Evolutionary conservation across 495 filamentous ascomycete genomes (phyloP).

Genomic region (Paragyromitra xinjiangensis): DNA sequence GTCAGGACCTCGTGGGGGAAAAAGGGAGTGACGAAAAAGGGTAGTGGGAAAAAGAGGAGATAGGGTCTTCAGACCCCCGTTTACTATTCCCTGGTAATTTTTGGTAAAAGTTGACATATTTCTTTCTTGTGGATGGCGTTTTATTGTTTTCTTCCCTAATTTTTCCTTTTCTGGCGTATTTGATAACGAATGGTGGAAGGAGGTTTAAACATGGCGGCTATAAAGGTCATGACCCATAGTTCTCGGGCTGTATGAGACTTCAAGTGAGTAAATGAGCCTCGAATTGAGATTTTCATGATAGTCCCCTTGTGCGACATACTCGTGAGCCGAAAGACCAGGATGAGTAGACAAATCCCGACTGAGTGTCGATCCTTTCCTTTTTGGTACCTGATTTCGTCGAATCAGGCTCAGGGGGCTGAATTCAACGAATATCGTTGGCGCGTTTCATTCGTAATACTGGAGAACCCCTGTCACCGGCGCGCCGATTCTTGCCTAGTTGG

Average conservation of each 20-base stretch:
- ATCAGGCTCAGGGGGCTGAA: not conserved
- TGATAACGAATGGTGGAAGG: not conserved
- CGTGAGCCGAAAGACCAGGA: not conserved
- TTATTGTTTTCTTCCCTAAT: constrained; percentile 10
- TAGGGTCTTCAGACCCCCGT: not conserved
- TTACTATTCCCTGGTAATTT: not conserved
- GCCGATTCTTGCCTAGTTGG: constrained; percentile 8
- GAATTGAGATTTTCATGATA: not conserved
- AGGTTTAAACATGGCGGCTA: not conserved
- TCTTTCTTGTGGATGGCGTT: constrained; percentile 5
- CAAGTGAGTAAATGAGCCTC: not conserved
- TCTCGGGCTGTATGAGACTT: not conserved
- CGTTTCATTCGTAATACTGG: not conserved
- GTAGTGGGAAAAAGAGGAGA: constrained; percentile 22
- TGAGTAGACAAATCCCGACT: constrained; percentile 1
- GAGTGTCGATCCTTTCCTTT: constrained; percentile 1
- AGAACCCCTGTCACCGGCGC: not conserved
- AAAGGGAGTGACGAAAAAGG: constrained; percentile 24
- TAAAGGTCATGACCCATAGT: constrained; percentile 5
- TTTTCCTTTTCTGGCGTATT: constrained; percentile 11
- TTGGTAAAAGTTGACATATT: constrained; percentile 1
- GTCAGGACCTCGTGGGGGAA: constrained; percentile 49
- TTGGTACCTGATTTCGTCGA: not conserved
- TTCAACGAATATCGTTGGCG: not conserved
- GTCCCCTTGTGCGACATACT: constrained; percentile 3